Percentiles rank a stretch among this genome's conserved stretches.
These are phyloP conservation scores for Capsicum rhomboideum DNA, from an alignment of 257 asterid genomes.

Conservation along the genomic window DNA sequence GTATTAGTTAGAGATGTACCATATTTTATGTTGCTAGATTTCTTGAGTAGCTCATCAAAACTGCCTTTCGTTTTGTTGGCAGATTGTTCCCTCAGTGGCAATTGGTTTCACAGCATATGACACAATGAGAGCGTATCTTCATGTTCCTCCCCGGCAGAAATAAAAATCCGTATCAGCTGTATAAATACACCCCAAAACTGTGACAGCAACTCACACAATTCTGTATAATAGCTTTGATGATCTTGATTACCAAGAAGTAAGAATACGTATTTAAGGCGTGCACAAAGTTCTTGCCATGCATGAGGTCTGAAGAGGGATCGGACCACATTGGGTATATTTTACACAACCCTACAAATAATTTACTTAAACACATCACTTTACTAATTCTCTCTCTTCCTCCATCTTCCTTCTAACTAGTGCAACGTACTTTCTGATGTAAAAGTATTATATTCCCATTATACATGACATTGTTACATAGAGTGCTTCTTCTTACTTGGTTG, in stretches of 20 bases:
- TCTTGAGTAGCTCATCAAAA: background rate
- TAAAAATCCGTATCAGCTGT: slow-evolving; percentile 35
- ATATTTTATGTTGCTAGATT: background rate
- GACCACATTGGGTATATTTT: background rate
- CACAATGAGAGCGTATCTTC: slow-evolving; percentile 67
- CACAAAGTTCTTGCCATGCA: background rate
- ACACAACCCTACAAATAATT: background rate
- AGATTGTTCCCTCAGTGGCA: slow-evolving; percentile 95
- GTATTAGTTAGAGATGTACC: background rate
- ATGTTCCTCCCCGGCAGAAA: slow-evolving; percentile 73
- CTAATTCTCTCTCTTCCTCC: background rate
- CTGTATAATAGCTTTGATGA: background rate
- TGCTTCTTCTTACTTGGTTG: background rate
- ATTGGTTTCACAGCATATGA: slow-evolving; percentile 91
- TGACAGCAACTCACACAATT: background rate
- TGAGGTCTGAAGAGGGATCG: background rate
- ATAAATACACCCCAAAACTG: background rate
- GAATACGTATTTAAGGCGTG: background rate
- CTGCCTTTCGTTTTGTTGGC: slow-evolving; percentile 6
- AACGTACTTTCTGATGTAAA: background rate
- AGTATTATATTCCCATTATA: background rate
- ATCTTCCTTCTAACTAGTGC: background rate
- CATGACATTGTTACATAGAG: background rate
- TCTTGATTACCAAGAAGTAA: background rate
- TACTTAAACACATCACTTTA: background rate